A percentile compares a stretch with the other conserved stretches of the same genome.
phyloP scores from a whole-genome alignment of 306 rosid species.

The Vicia villosa region DNA sequence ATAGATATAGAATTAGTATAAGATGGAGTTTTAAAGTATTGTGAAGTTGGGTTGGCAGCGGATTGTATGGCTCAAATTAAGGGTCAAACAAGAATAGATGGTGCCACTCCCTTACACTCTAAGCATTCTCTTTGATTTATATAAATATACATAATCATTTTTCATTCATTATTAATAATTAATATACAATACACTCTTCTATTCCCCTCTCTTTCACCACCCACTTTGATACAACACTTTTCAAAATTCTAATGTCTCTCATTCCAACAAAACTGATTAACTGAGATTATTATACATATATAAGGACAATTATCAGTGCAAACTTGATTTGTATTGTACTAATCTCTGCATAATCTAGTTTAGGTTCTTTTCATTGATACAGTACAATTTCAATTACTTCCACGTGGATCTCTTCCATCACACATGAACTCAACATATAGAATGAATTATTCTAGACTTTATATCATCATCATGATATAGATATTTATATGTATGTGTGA shows the following conservation, averaged over 20 bases:
- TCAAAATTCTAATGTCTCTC: slow-evolving; percentile 34
- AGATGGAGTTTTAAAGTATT: slow-evolving; percentile 26
- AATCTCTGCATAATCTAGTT: slow-evolving; percentile 35
- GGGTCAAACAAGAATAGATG: slow-evolving; percentile 90
- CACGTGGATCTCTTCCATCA: slow-evolving; percentile 33
- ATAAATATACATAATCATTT: slow-evolving; percentile 6
- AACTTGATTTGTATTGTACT: slow-evolving; percentile 18
- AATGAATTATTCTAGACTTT: slow-evolving; percentile 30
- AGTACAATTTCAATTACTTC: slow-evolving; percentile 35
- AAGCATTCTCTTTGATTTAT: slow-evolving; percentile 45
- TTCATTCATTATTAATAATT: not conserved
- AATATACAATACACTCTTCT: slow-evolving; percentile 26
- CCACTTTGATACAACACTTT: slow-evolving; percentile 73
- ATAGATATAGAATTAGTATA: not conserved
- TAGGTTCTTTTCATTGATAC: slow-evolving; percentile 28
- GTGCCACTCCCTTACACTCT: slow-evolving; percentile 71
- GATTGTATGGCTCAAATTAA: slow-evolving; percentile 64
- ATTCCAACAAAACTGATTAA: not conserved
- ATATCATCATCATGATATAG: slow-evolving; percentile 25
- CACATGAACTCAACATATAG: slow-evolving; percentile 10
- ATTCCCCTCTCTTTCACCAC: slow-evolving; percentile 66
- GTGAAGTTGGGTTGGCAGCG: slow-evolving; percentile 63
- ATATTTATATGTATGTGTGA: slow-evolving; percentile 9
- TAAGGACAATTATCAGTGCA: slow-evolving; percentile 3
- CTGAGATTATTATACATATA: not conserved